A percentile compares a stretch with the other conserved stretches of the same genome.
phyloP scores from a whole-genome alignment of 2,329 filamentous ascomycete genomes.

The Lasiodiplodia sp. region DNA sequence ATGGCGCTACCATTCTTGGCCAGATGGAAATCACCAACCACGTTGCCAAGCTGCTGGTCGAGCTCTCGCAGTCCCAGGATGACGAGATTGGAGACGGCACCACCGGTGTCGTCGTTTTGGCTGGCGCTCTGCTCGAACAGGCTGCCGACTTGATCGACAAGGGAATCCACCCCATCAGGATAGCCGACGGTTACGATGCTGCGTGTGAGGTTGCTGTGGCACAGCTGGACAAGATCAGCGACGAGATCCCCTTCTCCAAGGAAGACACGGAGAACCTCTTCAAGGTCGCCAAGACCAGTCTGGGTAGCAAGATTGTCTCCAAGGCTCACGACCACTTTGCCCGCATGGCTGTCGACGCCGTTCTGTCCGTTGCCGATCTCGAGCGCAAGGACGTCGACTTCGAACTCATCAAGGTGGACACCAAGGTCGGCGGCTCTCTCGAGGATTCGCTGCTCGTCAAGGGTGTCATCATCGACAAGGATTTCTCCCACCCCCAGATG shows the following conservation, averaged over 20 bases:
- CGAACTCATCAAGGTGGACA: slow-evolving; percentile 98
- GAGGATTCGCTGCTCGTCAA: slow-evolving; percentile 96
- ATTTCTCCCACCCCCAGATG: slow-evolving; percentile 99
- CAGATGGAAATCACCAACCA: slow-evolving; percentile 99
- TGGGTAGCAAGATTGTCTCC: slow-evolving; percentile 99
- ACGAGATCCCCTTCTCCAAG: slow-evolving; percentile 84
- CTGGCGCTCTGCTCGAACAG: slow-evolving; percentile 93
- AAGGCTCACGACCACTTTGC: slow-evolving; percentile 99
- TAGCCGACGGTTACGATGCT: slow-evolving; percentile 97
- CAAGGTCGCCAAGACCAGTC: slow-evolving; percentile 92
- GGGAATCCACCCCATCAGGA: slow-evolving; percentile 98
- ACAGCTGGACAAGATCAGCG: slow-evolving; percentile 91
- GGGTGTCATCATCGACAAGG: slow-evolving; percentile 98
- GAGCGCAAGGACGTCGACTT: slow-evolving; percentile 98
- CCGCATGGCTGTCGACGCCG: slow-evolving; percentile 95
- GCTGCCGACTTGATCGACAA: slow-evolving; percentile 98
- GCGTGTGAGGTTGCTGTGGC: slow-evolving; percentile 96
- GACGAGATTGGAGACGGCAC: slow-evolving; percentile 99
- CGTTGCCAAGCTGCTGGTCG: slow-evolving; percentile 94
- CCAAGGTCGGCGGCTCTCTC: slow-evolving; percentile 92
- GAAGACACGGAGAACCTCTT: slow-evolving; percentile 84
- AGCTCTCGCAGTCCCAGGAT: slow-evolving; percentile 97
- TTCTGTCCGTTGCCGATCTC: slow-evolving; percentile 93
- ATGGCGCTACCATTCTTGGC: slow-evolving; percentile 94
- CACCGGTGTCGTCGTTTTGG: slow-evolving; percentile 95